Evolutionary conservation across 2,329 filamentous ascomycete species (phyloP).

Genomic region (Fusarium humuli): DNA sequence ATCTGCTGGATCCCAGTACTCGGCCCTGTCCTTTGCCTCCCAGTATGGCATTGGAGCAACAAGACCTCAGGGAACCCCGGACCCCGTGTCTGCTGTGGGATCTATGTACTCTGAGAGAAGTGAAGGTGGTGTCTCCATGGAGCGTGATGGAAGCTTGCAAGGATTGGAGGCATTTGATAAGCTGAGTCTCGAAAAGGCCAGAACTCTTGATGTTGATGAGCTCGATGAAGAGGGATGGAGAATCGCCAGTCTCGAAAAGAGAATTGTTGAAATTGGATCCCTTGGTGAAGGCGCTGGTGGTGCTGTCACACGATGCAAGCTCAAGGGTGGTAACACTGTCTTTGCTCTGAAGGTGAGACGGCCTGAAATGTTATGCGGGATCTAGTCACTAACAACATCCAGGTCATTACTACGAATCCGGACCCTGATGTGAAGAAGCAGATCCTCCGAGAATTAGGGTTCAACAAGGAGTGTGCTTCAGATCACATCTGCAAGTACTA

Average conservation of each 20-base stretch:
- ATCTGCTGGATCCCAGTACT: conserved; percentile 89
- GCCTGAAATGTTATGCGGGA: conserved; percentile 8
- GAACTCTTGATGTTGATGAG: conserved; percentile 90
- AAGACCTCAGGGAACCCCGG: conserved; percentile 76
- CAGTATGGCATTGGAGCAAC: conserved; percentile 75
- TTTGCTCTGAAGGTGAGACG: conserved; percentile 89
- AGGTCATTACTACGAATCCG: conserved; percentile 98
- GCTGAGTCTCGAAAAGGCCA: conserved; percentile 82
- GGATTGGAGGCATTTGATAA: conserved; percentile 83
- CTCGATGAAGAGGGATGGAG: conserved; percentile 95
- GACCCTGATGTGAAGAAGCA: conserved; percentile 99
- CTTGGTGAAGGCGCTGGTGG: conserved; percentile 95
- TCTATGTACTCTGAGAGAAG: conserved; percentile 85
- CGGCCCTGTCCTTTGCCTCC: conserved; percentile 82
- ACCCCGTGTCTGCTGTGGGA: conserved; percentile 89
- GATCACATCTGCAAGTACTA: conserved; percentile 98
- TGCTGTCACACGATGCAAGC: conserved; percentile 89
- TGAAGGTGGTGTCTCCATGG: conserved; percentile 81
- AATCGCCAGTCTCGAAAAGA: conserved; percentile 87
- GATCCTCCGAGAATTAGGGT: conserved; percentile 93
- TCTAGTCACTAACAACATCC: conserved; percentile 27
- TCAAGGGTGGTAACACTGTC: conserved; percentile 91
- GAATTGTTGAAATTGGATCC: conserved; percentile 88
- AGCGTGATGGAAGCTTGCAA: conserved; percentile 83
- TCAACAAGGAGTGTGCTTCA: conserved; percentile 97